Conservation (phyloP, 768 basidiomycete species). For the Gloeopeniophorella convolvens region DNA sequence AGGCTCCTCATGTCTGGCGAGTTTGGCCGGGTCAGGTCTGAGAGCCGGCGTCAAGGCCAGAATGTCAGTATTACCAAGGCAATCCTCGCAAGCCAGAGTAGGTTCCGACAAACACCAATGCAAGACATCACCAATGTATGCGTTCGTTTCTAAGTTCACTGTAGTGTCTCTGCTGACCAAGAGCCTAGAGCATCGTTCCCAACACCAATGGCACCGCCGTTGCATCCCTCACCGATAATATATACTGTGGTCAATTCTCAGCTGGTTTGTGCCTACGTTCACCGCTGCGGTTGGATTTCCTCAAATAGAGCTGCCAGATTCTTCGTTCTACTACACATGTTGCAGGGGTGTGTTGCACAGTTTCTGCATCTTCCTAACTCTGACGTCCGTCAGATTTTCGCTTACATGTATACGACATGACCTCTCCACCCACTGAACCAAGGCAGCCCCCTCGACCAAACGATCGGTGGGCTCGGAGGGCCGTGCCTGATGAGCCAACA, state of each 20-base stretch:
- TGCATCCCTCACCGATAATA: conserved; percentile 61
- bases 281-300: conserved; percentile 1
- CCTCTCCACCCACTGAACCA: conserved; percentile 36
- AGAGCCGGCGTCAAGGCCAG: conserved; percentile 37
- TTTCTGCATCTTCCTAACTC: background rate
- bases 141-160: conserved; percentile 9
- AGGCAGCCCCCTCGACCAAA: conserved; percentile 10
- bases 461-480: conserved; percentile 17
- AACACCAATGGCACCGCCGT: conserved; percentile 79
- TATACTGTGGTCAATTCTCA: conserved; percentile 84
- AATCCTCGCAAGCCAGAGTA: conserved; percentile 35
- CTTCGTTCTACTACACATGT: conserved; percentile 91
- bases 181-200: conserved; percentile 60
- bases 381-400: conserved; percentile 57
- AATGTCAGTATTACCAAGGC: conserved; percentile 43
- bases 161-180: background rate
- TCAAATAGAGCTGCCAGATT: conserved; percentile 43
- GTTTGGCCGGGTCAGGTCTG: conserved; percentile 61
- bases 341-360: conserved; percentile 52
- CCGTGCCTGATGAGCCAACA: conserved; percentile 39
- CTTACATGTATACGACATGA: conserved; percentile 82
- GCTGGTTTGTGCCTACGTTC: conserved; percentile 38
- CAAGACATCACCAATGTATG: conserved; percentile 55
- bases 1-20: conserved; percentile 69
- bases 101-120: conserved; percentile 28